These are phyloP conservation scores for Calonectria pseudoreteaudii DNA, from an alignment of 2,329 filamentous ascomycete species.

Conservation along the genomic window DNA sequence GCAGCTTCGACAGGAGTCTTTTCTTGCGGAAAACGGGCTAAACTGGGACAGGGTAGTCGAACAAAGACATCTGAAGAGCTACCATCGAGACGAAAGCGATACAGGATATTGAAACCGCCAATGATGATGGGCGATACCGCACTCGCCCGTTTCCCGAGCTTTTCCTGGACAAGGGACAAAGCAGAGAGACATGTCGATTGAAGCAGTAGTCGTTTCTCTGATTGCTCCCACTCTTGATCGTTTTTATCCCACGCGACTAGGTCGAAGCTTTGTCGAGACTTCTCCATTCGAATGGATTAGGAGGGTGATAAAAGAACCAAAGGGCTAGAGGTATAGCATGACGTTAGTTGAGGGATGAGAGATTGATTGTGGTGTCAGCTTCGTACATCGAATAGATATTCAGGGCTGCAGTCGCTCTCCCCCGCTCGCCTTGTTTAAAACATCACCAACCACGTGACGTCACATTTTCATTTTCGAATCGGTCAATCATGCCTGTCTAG, in stretches of 20 bases:
- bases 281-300: background rate
- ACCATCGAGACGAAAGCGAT: background rate
- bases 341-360: background rate
- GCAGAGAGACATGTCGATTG: background rate
- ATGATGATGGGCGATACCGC: background rate
- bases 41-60: background rate
- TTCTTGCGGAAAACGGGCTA: background rate
- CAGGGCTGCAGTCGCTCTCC: background rate
- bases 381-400: background rate
- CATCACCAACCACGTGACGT: slow-evolving; percentile 1
- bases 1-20: background rate
- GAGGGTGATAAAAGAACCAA: background rate
- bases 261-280: background rate
- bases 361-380: background rate
- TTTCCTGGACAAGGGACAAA: background rate
- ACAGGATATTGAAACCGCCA: background rate
- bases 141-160: background rate
- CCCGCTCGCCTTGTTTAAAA: background rate
- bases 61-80: background rate
- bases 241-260: background rate
- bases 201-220: background rate
- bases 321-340: background rate
- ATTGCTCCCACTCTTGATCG: background rate
- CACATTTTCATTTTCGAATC: background rate
- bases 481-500: background rate